Base-by-base conservation (phyloP, 495 filamentous ascomycete genomes). In the Aspergillus cristatus region DNA sequence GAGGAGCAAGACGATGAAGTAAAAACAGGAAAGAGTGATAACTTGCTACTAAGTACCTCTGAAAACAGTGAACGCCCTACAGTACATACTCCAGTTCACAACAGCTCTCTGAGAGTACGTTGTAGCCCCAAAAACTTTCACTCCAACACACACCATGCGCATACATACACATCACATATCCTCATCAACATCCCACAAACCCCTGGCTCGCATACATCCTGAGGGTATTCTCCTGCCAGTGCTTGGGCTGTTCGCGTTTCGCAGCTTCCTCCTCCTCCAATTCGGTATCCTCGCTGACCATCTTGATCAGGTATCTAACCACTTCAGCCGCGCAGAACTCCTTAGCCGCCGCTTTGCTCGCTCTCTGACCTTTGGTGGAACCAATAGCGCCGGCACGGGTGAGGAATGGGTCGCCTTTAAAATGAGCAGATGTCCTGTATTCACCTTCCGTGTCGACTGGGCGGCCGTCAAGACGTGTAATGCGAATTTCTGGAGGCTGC, bases 401-500 rank as follows among this genome's bases (percentile, higher is more conserved):
- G 4, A 67, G 52, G 35, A 55, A 65, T 2, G 59, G 61, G 15
- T 62, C 38, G 1, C 14, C 22, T 5, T 51, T 38, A 35, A 63
- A 62, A 7, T 38, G 44, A 7, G 53, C 60, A 2, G 39, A 48
- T 2, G 37, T 41, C 3, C 34, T 41, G 36, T 49, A 54, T 20
- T 40, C 31, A 7, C 38, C 42, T 12, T 40, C 28, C 11, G 38
- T 16, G 3, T 45, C 43, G 29, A 45, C 38, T 6, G 40, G 30
- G 8, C 36, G 35, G 14, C 46, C 41, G 15, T 47, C 43, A 2
- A 28, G 8, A 12, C 47, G 35, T 2, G 46, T 32, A 8, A 41
- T 29, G 1, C 42, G 41, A 24, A 60, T 46, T 3, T 46, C 37
- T 0, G 61, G 53, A 2, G 35, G 20, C 13, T 52, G 37, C 10